Percentiles rank a stretch among this genome's conserved stretches.
These are phyloP conservation scores for Thalassiosira oceanica DNA, from an alignment of 352 stramenopile genomes.

Conservation along the genomic window DNA sequence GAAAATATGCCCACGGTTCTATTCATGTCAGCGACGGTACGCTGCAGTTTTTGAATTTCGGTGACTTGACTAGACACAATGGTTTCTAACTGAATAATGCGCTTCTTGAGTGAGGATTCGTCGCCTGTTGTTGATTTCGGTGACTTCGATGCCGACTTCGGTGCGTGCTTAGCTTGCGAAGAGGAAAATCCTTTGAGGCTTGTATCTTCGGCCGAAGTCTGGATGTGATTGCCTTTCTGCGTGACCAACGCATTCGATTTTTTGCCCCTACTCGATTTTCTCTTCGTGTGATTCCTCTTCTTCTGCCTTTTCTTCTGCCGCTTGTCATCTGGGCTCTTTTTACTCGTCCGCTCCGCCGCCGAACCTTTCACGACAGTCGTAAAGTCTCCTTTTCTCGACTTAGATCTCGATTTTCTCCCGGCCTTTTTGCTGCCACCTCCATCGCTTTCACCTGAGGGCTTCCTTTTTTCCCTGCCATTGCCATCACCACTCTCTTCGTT, in stretches of 20 bases:
- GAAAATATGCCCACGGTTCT: conserved; percentile 53
- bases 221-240: conserved; percentile 19
- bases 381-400: no score
- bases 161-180: no score
- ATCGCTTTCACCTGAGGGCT: no score
- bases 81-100: conserved; percentile 64
- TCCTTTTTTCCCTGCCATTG: conserved; percentile 5
- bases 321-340: conserved; percentile 4
- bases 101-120: conserved; percentile 43
- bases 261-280: neutral
- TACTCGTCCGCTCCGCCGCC: conserved; percentile 5
- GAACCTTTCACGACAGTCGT: no score
- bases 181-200: conserved; percentile 45
- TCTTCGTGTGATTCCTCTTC: conserved; percentile 13
- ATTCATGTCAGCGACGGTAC: conserved; percentile 55
- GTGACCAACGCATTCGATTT: conserved; percentile 14
- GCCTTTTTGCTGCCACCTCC: no score
- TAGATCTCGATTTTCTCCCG: no score
- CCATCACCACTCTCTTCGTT: conserved; percentile 31
- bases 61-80: conserved; percentile 67
- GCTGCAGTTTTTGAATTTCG: conserved; percentile 68
- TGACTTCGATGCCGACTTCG: conserved; percentile 15
- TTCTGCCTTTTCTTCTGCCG: conserved; percentile 8
- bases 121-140: conserved; percentile 25
- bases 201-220: conserved; percentile 29